These are phyloP conservation scores for Metarhizium sp. DNA, from an alignment of 2,329 filamentous ascomycete species.

Conservation along the genomic window DNA sequence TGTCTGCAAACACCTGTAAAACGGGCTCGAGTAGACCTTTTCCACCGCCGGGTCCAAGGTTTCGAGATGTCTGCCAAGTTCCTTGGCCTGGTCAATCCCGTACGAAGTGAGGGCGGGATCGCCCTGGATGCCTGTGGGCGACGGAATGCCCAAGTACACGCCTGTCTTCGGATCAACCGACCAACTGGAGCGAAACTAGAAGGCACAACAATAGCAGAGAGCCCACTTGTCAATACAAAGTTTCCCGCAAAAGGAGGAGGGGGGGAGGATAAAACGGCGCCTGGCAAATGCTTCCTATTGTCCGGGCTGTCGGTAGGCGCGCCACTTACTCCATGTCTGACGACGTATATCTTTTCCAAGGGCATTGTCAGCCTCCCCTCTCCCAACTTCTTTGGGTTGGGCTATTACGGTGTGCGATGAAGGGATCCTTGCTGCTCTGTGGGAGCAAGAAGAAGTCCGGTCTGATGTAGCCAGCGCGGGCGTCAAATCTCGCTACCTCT, in stretches of 20 bases:
- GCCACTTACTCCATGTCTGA: slow-evolving; percentile 61
- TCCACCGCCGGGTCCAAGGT: slow-evolving; percentile 58
- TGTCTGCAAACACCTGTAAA: slow-evolving; percentile 82
- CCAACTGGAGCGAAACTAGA: slow-evolving; percentile 85
- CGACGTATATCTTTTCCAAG: slow-evolving; percentile 63
- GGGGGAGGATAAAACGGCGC: not conserved
- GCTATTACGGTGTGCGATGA: not conserved
- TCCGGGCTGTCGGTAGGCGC: slow-evolving; percentile 3
- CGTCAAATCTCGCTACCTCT: not conserved
- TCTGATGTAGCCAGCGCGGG: not conserved
- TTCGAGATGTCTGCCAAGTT: slow-evolving; percentile 61
- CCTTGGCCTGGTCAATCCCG: slow-evolving; percentile 71
- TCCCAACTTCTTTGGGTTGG: not conserved
- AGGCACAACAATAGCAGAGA: slow-evolving; percentile 8
- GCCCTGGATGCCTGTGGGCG: slow-evolving; percentile 78
- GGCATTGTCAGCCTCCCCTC: slow-evolving; percentile 35
- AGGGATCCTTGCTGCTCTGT: not conserved
- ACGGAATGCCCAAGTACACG: slow-evolving; percentile 63
- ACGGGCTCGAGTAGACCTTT: slow-evolving; percentile 73
- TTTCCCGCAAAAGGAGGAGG: slow-evolving; percentile 2
- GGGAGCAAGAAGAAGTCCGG: too few relatives aligned
- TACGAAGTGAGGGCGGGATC: slow-evolving; percentile 84
- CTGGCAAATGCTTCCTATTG: slow-evolving; percentile 6
- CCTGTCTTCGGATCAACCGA: slow-evolving; percentile 73
- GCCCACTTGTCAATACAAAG: slow-evolving; percentile 8